phyloP scores from a whole-genome alignment of 192 early-diverging fungal species.

The Phlyctochytrium bullatum region DNA sequence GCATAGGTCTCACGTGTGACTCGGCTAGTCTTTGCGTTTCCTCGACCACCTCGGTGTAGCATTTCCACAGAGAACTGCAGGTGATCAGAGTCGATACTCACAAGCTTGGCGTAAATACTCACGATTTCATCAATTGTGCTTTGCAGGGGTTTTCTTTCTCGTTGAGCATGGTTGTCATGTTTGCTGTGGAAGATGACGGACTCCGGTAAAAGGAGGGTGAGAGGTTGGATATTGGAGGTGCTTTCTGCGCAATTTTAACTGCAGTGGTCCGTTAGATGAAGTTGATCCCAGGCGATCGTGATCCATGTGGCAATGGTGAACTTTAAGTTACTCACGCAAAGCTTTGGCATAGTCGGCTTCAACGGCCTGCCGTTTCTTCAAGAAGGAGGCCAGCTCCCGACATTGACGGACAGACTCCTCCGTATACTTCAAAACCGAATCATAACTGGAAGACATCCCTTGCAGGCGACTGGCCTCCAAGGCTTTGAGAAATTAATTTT shows the following conservation, averaged over 20 bases:
- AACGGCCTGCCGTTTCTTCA: constrained; percentile 34
- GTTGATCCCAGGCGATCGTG: not conserved
- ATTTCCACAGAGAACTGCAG: constrained; percentile 32
- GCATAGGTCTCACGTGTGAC: constrained; percentile 27
- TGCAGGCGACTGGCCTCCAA: too few species aligned
- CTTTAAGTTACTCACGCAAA: constrained; percentile 40
- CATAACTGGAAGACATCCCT: too few species aligned
- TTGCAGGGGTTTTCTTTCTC: constrained; percentile 6
- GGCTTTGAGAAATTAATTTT: too few species aligned
- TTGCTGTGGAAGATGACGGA: not conserved
- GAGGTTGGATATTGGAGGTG: not conserved
- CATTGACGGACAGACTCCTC: constrained; percentile 46
- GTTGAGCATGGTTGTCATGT: constrained; percentile 10
- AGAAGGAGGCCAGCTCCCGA: constrained; percentile 36
- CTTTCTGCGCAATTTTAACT: constrained; percentile 16
- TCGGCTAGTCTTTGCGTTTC: constrained; percentile 32
- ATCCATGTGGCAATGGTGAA: not conserved
- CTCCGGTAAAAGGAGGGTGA: constrained; percentile 7
- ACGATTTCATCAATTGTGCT: constrained; percentile 18
- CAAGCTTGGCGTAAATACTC: too few species aligned
- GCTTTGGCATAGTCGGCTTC: constrained; percentile 44
- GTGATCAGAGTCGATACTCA: too few species aligned
- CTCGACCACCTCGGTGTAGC: constrained; percentile 33
- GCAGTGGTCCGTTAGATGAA: not conserved
- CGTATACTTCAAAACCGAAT: constrained; percentile 27